Conservation (phyloP, 371 early-diverging fungal genomes). For the Nematocida homosporus region DNA sequence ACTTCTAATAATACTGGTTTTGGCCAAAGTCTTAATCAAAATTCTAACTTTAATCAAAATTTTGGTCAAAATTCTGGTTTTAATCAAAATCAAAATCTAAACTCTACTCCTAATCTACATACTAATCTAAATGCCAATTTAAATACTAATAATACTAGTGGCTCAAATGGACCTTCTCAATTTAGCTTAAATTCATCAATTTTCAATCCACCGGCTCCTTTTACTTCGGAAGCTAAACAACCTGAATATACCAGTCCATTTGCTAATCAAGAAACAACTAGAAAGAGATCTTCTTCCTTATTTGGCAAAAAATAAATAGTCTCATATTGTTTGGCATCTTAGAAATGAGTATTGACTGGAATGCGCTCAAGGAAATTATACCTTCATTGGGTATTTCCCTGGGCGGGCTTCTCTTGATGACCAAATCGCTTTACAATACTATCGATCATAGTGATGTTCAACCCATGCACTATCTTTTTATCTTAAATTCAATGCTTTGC, state of each 20-base stretch:
- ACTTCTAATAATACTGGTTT: too few relatives aligned
- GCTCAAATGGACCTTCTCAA: too few relatives aligned
- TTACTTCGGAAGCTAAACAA: too few relatives aligned
- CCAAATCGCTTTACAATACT: constrained; percentile 43
- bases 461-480: constrained; percentile 63
- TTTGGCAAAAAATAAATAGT: constrained; percentile 57
- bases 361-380: constrained; percentile 51
- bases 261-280: constrained; percentile 32
- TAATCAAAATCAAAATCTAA: too few relatives aligned
- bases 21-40: too few relatives aligned
- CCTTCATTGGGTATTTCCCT: constrained; percentile 64
- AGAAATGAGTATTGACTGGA: constrained; percentile 17
- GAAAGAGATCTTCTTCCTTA: constrained; percentile 33
- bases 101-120: too few relatives aligned
- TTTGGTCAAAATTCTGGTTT: too few relatives aligned
- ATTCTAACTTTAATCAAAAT: too few relatives aligned
- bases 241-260: constrained; percentile 38
- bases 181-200: too few relatives aligned
- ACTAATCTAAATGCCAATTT: too few relatives aligned
- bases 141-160: too few relatives aligned
- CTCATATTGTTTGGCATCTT: constrained; percentile 18
- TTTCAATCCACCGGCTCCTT: too few relatives aligned
- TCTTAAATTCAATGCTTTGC: constrained; percentile 65
- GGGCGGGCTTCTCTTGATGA: constrained; percentile 61
- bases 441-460: constrained; percentile 1